Percentiles rank a stretch among this genome's conserved stretches.
Evolutionary conservation across 768 basidiomycete species (phyloP).

Genomic region (Gloeostereum incarnatum): DNA sequence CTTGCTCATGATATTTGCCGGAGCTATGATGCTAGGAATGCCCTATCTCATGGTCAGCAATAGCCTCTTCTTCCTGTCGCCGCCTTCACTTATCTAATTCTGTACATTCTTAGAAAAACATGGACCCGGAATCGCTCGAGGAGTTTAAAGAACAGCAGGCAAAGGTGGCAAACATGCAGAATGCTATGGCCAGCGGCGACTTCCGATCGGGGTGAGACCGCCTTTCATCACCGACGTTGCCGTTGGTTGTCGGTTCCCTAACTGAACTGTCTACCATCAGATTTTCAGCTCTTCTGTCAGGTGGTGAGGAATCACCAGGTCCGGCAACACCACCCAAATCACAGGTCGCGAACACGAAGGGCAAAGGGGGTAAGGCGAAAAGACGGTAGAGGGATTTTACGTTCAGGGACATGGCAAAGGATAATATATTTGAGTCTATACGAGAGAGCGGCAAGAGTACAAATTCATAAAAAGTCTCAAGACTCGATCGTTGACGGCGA

Average conservation of each 20-base stretch:
- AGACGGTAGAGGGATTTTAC: not conserved
- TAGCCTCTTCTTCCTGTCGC: not conserved
- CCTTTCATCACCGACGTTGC: not conserved
- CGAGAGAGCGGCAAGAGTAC: too few relatives aligned
- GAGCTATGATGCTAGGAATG: conserved; percentile 58
- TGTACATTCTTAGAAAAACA: conserved; percentile 46
- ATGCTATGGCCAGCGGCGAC: conserved; percentile 48
- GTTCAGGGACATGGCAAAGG: too few relatives aligned
- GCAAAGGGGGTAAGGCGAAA: conserved; percentile 21
- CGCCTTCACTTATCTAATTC: conserved; percentile 7
- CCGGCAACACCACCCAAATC: conserved; percentile 13
- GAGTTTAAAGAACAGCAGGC: conserved; percentile 57
- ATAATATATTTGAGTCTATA: too few relatives aligned
- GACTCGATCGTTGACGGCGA: too few relatives aligned
- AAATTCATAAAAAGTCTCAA: too few relatives aligned
- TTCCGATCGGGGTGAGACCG: conserved; percentile 41
- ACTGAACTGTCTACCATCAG: conserved; percentile 17
- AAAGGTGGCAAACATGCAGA: conserved; percentile 45
- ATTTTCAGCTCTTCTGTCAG: conserved; percentile 32
- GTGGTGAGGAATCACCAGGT: conserved; percentile 24
- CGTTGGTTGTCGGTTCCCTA: not conserved
- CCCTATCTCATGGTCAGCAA: conserved; percentile 64
- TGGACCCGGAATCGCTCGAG: conserved; percentile 63
- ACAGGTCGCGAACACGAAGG: conserved; percentile 14
- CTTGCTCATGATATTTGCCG: conserved; percentile 64